Evolutionary conservation across 768 basidiomycete genomes (phyloP), one percentile per base, ranked within the genome.

Genomic region (Amanita subjunquillea): DNA sequence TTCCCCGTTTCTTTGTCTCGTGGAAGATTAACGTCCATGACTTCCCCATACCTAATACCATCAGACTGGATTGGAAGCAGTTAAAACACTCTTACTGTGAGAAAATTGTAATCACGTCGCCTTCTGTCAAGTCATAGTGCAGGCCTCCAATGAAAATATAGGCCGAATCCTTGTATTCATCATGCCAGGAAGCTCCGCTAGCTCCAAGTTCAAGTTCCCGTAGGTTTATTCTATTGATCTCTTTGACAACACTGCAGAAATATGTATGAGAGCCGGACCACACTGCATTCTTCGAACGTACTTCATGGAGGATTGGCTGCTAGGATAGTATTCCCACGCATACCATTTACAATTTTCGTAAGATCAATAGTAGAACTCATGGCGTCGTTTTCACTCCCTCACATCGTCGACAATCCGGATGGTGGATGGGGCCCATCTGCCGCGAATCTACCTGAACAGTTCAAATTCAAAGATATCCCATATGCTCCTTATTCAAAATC

Each of bases 401-500:
- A 78, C 1, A 91, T 97, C 57, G 78, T 89, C 68, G 92, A 95
- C 66, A 93, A 91, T 69, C 85, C 86, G 37, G 92, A 94, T 60
- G 91, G 90, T 32, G 88, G 90, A 51, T 97, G 94, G 94, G 91
- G 91, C 1, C 90, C 92, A 5, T 80, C 85, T 3, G 78, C 85
- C 0, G 76, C 72, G 2, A 86, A 88, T 66, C 72, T 94, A 20
- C 93, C 95, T 1, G 76, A 86, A 42, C 85, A 91, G 57, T 97
- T 95, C 72, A 93, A 94, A 70, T 96, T 96, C 79, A 92, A 91
- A 69, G 96, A 97, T 61, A 96, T 98, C 55, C 96, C 96, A 43
- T 99, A 98, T 64, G 94, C 95, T 0, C 94, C 94, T 4, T 98
- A 91, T 77, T 92, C 92, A 70, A 99, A 99, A 81, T 85, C 91